Evolutionary conservation across 345 rosid genomes (phyloP), one percentile per base, ranked within the genome.

Genomic region (Eucalyptus dawsonii): DNA sequence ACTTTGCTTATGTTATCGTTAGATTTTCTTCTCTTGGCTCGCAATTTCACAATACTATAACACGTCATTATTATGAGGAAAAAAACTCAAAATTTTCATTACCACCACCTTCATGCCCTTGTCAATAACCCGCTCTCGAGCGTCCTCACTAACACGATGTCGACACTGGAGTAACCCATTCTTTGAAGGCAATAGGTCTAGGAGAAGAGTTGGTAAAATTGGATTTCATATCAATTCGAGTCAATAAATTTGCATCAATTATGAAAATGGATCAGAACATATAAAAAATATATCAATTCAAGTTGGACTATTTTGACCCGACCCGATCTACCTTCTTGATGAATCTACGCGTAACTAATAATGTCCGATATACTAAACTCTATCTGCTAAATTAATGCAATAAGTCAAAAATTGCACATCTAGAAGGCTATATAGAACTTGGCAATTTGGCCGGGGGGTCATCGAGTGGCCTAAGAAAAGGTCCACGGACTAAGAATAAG

Each of bases 191-290:
- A 7, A 62, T 14, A 62, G 8, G 14, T 62, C 0, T 0, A 29
- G 72, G 16, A 62, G 72, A 29, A 29, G 4, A 29, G 16, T 13
- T 62, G 34, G 1, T 62, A 29, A 0, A 29, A 62, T 13, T 58
- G 14, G 29, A 58, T 53, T 19, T 0, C 0, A 17, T 0, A 0
- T 1, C 4, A 0, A 19, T 58, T 25, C 6, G 2, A 9, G 0
- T 12, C 1, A 12, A 1, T 27, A 13, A 27, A 60, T 60, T 60
- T 60, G 14, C 31, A 60, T 6, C n/a, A 6, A 4, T 3, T 60
- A 60, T 60, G 14, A 60, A 13, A 60, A 60, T 27, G 11, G 7
- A 13, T 60, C 0, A 12, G 0, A 27, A 27, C 5, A 7, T 5
- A 62, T 27, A 12, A 62, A 62, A 62, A 62, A 56, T 6, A 14